Evolutionary conservation across 202 grass and related monocot genomes (phyloP).

Genomic region (Saccharum hybrid): DNA sequence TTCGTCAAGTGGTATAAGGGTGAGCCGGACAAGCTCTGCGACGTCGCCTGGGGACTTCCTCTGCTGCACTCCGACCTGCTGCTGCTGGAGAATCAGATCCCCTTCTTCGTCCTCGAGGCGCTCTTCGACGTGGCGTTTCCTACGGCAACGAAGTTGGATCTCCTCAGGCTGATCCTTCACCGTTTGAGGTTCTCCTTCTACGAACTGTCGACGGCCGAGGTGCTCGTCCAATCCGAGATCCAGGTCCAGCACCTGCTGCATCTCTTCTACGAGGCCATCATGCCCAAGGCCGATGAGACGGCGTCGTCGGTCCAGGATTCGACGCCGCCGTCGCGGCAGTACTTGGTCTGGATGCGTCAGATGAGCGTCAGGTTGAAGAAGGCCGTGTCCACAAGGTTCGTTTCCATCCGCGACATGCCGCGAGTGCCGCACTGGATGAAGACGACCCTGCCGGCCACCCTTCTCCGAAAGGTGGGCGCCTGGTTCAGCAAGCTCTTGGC

Average conservation of each 20-base stretch:
- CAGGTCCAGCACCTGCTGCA: constrained; percentile 26
- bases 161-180: not conserved
- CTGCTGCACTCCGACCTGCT: not conserved
- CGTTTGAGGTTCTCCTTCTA: not conserved
- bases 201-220: not conserved
- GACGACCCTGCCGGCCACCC: not conserved
- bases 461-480: not conserved
- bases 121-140: not conserved
- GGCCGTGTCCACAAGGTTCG: not conserved
- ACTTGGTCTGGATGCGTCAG: not conserved
- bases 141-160: accelerated
- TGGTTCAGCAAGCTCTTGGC: not conserved
- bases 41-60: not conserved
- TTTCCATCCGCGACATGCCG: not conserved
- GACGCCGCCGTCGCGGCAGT: not conserved
- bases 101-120: constrained; percentile 16
- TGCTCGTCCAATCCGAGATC: not conserved
- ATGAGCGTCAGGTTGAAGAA: not conserved
- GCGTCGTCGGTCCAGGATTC: not conserved
- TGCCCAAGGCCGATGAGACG: not conserved
- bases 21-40: not conserved
- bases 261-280: not conserved
- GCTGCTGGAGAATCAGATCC: constrained; percentile 38
- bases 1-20: not conserved
- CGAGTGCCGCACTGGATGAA: not conserved